phyloP scores from a whole-genome alignment of 768 basidiomycete species.

The Suillus bovinus region DNA sequence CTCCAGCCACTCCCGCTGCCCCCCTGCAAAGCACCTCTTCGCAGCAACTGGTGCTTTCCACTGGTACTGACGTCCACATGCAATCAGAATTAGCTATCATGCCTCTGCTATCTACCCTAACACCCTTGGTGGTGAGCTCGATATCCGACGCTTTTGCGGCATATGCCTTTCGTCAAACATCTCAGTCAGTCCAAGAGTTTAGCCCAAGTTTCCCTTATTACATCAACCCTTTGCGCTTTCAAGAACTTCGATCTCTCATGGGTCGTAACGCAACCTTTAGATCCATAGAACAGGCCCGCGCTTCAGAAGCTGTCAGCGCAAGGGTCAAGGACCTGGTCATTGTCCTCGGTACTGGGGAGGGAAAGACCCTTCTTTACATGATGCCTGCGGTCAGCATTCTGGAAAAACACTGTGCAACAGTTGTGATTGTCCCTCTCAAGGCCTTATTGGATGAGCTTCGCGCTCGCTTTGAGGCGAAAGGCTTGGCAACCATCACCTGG shows the following conservation, averaged over 20 bases:
- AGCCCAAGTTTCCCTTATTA: not conserved
- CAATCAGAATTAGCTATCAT: too few relatives aligned
- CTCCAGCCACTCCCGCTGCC: not conserved
- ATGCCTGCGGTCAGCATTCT: not conserved
- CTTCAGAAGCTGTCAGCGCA: not conserved
- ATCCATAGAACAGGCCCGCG: not conserved
- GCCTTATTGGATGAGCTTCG: not conserved
- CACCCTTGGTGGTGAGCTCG: too few relatives aligned
- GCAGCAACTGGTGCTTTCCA: too few relatives aligned
- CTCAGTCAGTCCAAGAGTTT: not conserved
- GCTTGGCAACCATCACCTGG: not conserved
- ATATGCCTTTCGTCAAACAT: too few relatives aligned
- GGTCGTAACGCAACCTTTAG: not conserved
- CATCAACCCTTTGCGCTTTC: not conserved
- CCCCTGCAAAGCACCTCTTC: too few relatives aligned
- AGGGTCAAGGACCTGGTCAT: not conserved
- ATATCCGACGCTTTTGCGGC: too few relatives aligned
- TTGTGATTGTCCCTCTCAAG: not conserved
- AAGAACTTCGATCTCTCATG: not conserved
- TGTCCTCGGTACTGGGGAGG: not conserved
- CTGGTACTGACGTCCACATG: too few relatives aligned
- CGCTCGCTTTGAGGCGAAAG: not conserved
- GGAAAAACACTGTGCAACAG: not conserved
- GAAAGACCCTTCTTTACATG: not conserved
- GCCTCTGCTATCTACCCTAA: too few relatives aligned